These are phyloP conservation scores for Elongisporangium anandrum DNA, from an alignment of 352 stramenopile genomes.

Conservation along the genomic window DNA sequence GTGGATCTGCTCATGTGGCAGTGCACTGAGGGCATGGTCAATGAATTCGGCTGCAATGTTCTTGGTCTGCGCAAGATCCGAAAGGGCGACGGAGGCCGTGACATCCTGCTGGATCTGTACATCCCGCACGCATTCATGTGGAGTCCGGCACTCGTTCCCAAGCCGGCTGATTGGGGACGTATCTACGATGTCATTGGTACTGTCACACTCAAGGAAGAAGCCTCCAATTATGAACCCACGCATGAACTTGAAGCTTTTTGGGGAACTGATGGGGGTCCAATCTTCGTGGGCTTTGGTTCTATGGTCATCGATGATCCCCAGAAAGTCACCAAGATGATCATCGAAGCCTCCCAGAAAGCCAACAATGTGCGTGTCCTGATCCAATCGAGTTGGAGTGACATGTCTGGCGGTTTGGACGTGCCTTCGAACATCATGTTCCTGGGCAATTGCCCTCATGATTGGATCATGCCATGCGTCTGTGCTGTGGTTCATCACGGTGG, in stretches of 20 bases:
- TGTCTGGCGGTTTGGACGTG: constrained; percentile 39
- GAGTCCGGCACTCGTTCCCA: constrained; percentile 46
- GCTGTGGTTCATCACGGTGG: constrained; percentile 77
- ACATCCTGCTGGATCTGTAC: constrained; percentile 30
- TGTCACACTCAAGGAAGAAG: constrained; percentile 28
- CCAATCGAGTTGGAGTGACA: constrained; percentile 84
- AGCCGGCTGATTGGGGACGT: constrained; percentile 54
- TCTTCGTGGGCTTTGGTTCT: constrained; percentile 92
- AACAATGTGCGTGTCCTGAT: constrained; percentile 74
- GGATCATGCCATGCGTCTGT: constrained; percentile 83
- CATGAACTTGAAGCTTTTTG: constrained; percentile 24
- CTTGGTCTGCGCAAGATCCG: constrained; percentile 44
- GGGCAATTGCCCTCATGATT: constrained; percentile 82
- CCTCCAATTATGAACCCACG: constrained; percentile 18
- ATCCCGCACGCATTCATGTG: constrained; percentile 72
- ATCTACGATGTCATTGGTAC: constrained; percentile 47
- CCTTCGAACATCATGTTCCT: constrained; percentile 57
- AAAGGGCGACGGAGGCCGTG: constrained; percentile 24
- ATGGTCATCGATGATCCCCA: constrained; percentile 87
- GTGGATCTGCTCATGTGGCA: constrained; percentile 55
- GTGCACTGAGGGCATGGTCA: constrained; percentile 36
- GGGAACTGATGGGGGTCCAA: constrained; percentile 44
- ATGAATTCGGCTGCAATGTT: constrained; percentile 46
- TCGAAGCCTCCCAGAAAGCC: constrained; percentile 53
- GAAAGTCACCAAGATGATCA: constrained; percentile 74